Evolutionary conservation across 2,329 filamentous ascomycete species (phyloP), one percentile per base, ranked within the genome.

Genomic region (Amylocarpus encephaloides): DNA sequence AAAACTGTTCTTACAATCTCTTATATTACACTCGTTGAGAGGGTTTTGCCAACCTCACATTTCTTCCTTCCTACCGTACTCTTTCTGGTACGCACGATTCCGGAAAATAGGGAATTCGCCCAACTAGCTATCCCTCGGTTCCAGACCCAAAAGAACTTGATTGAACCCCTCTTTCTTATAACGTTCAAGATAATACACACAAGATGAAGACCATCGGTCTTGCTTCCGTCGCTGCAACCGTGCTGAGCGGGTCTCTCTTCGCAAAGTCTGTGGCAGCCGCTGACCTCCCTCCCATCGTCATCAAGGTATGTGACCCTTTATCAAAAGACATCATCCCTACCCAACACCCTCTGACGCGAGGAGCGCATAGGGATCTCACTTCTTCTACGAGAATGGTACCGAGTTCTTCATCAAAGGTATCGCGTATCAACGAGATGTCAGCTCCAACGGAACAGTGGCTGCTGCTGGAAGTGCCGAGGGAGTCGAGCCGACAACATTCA

Each of bases 371-470:
- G 64, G 65, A 12, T 64, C 63, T 35, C 64, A 67, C 49, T 67
- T 66, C 58, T 59, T 59, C 48, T 64, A 49, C 64, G 85, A 79
- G 84, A 67, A 66, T 48, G 65, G 88, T 61, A 80, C 80, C 67
- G 91, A 93, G 71, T 92, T 96, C 78, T 96, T 83, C 77, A 88
- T 97, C 70, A 88, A 86, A 70, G 93, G 93, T 73, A 77, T 98
- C 62, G 93, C 93, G 60, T 98, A 98, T 74, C 93, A 98, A 76
- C 82, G 91, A 73, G 87, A 92, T 62, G 75, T 75, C 58, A 75
- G 74, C 57, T 73, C 78, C 46, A 77, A 76, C 46, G 78, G 81
- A 54, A 65, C 64, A 50, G 73, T 26, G 22, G 22, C 22, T 26
- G 4, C 22, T 26, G 22, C 22, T 26, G 22, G 22, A 26, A 26